Evolutionary conservation across 139 green algal species (phyloP), one percentile per base, ranked within the genome.

Genomic region (Picochlorum sp.): DNA sequence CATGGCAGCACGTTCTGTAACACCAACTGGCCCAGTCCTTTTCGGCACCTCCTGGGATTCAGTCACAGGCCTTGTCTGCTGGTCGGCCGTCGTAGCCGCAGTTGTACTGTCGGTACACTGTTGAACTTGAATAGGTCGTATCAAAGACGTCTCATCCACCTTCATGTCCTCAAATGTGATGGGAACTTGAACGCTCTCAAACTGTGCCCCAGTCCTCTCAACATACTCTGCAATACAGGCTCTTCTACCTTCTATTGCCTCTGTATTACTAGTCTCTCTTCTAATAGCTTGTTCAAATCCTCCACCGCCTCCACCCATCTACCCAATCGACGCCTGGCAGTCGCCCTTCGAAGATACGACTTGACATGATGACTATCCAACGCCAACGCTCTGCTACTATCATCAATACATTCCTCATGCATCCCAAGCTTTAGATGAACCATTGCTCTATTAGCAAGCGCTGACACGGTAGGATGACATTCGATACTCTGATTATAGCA

Each of bases 401-500:
- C 86, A 26, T 71, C 49, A 66, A 84, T 85, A 7, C 84, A 81
- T 24, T 68, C 45, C 5, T 30, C 56, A 26, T 50, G 66, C 55
- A 79, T 57, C 3, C 66, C 44, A 30, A 84, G 60, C 68, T 87
- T 90, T 3, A 92, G 75, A 14, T 59, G 18, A 2, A 79, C 80
- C 74, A 91, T 83, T 32, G 85, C 85, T 2, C 85, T 67, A 68
- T 92, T 92, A 51, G 81, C 80, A 32, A 79, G 73, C 1, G 76
- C 79, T n/a, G 82, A 32, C 50, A 65, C 76, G 7, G 62, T 81
- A 16, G 80, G 74, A 44, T 80, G 37, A 10, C 78, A 18, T 6
- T 65, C 63, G 8, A 89, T 61, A 66, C 73, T 82, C 30, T 62
- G 47, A 3, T 49, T 75, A 69, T 91, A 91, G 67, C 76, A 82